Conservation (phyloP, 148 eudicot genomes). For the Amaranthus palmeri region DNA sequence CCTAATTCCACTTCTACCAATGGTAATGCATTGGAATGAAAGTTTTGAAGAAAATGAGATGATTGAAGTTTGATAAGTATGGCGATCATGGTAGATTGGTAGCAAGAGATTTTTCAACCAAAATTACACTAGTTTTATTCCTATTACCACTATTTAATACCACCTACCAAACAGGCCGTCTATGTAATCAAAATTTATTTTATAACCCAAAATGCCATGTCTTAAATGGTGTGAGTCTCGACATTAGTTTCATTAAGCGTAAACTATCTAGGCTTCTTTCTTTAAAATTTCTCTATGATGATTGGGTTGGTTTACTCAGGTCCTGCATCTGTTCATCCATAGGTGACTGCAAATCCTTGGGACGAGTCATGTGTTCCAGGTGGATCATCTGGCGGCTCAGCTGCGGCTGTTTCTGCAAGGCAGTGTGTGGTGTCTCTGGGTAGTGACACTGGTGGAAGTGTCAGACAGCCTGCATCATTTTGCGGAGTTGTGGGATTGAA, state of each 20-base stretch:
- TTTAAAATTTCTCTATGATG: constrained; percentile 31
- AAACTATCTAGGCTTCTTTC: constrained; percentile 11
- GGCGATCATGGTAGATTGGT: too few relatives aligned
- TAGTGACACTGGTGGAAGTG: constrained; percentile 99
- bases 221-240: too few relatives aligned
- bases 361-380: constrained; percentile 93
- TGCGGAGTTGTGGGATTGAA: constrained; percentile 98
- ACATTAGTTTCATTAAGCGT: neutral
- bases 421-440: constrained; percentile 94
- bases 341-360: constrained; percentile 99
- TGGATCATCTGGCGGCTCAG: constrained; percentile 99
- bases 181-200: too few relatives aligned
- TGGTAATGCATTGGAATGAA: too few relatives aligned
- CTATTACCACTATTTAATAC: too few relatives aligned
- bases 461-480: constrained; percentile 96
- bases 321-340: constrained; percentile 56
- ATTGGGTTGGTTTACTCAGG: constrained; percentile 71
- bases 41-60: too few relatives aligned
- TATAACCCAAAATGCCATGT: too few relatives aligned
- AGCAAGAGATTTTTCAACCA: too few relatives aligned
- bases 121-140: too few relatives aligned
- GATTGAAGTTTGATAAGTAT: too few relatives aligned
- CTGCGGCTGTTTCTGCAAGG: constrained; percentile 97
- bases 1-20: too few relatives aligned
- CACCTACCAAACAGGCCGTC: too few relatives aligned